Conservation (phyloP, 2,329 filamentous ascomycete species). For the Ophiostoma perfectum region DNA sequence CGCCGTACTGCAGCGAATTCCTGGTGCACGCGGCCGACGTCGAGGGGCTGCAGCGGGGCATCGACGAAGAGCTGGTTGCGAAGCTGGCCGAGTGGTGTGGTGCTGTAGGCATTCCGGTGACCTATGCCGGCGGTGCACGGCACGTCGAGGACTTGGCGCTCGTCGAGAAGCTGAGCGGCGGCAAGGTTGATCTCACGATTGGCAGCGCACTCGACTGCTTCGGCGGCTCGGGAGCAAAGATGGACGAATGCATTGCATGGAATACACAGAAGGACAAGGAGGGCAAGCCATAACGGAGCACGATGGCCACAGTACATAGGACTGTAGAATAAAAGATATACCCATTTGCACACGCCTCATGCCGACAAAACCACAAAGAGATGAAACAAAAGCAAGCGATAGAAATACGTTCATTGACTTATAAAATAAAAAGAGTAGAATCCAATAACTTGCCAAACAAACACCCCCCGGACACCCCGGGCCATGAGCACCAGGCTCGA, state of each 20-base stretch:
- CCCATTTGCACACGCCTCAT: not conserved
- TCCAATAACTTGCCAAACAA: slow-evolving; percentile 22
- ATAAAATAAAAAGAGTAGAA: slow-evolving; percentile 23
- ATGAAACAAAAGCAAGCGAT: not conserved
- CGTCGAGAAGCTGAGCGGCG: slow-evolving; percentile 71
- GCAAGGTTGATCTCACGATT: slow-evolving; percentile 88
- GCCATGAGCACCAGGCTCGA: slow-evolving; percentile 24
- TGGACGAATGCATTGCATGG: slow-evolving; percentile 87
- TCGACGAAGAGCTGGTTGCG: slow-evolving; percentile 78
- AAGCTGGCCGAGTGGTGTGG: slow-evolving; percentile 77
- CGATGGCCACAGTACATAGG: too few species aligned
- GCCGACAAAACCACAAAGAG: not conserved
- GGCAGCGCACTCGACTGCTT: slow-evolving; percentile 96
- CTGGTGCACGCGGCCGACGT: slow-evolving; percentile 96
- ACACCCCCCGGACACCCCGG: slow-evolving; percentile 12
- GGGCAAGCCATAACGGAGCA: not conserved
- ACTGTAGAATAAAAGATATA: slow-evolving; percentile 4
- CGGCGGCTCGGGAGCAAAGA: slow-evolving; percentile 77
- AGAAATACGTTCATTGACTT: slow-evolving; percentile 11
- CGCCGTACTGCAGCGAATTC: slow-evolving; percentile 94
- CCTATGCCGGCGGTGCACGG: slow-evolving; percentile 91
- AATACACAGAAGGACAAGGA: slow-evolving; percentile 50
- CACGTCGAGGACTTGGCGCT: slow-evolving; percentile 74
- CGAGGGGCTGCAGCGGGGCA: slow-evolving; percentile 84
- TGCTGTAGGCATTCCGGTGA: slow-evolving; percentile 64